These are phyloP conservation scores for Penicillium coprophilum DNA, from an alignment of 495 filamentous ascomycete genomes.

Conservation along the genomic window DNA sequence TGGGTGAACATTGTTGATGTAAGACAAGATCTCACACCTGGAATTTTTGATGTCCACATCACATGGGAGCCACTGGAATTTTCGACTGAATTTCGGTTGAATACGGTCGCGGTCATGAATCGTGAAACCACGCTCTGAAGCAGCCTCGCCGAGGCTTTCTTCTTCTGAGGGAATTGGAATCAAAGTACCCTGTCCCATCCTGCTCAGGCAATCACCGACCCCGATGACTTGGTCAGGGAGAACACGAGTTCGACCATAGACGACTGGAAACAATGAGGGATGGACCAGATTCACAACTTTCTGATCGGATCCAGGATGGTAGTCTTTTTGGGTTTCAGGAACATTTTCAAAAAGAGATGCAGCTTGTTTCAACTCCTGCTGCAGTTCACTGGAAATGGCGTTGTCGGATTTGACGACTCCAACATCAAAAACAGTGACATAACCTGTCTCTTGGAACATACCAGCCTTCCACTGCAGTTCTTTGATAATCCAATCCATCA, in stretches of 20 bases:
- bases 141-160: neutral
- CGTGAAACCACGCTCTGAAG: neutral
- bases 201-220: slow-evolving; percentile 40
- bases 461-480: slow-evolving; percentile 51
- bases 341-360: slow-evolving; percentile 44
- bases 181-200: slow-evolving; percentile 26
- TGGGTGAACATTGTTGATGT: slow-evolving; percentile 65
- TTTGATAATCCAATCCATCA: slow-evolving; percentile 53
- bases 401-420: slow-evolving; percentile 42
- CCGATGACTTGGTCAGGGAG: slow-evolving; percentile 39
- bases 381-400: slow-evolving; percentile 28
- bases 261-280: slow-evolving; percentile 59
- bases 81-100: slow-evolving; percentile 13
- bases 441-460: slow-evolving; percentile 29
- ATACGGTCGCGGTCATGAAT: too few species aligned
- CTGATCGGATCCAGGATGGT: slow-evolving; percentile 54
- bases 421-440: slow-evolving; percentile 29
- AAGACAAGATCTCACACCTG: slow-evolving; percentile 37
- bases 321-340: slow-evolving; percentile 52
- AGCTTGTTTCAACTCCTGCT: slow-evolving; percentile 25
- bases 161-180: neutral
- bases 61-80: slow-evolving; percentile 62
- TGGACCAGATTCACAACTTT: slow-evolving; percentile 62
- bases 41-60: slow-evolving; percentile 42
- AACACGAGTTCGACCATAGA: slow-evolving; percentile 53